Base-by-base conservation (phyloP, 257 asterid species). In the Solanum piurae region DNA sequence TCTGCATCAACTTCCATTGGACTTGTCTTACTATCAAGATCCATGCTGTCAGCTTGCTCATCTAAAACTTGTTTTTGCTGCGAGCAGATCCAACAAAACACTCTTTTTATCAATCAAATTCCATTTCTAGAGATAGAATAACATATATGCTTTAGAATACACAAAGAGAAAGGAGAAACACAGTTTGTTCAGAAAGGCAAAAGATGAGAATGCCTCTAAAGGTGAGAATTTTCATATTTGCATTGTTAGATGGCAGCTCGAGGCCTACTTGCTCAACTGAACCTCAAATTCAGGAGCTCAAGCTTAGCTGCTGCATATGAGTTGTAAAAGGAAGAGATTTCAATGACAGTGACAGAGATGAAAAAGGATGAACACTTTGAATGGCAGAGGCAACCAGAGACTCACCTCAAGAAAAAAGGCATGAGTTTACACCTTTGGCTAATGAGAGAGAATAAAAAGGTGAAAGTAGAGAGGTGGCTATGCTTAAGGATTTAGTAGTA, bases 31-130 rank as follows among this genome's bases (percentile, higher is more conserved):
- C 86, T 91, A 79, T 88, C 91, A 80, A 62, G 36, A 86, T 92
- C 92, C 89, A 89, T 84, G 89, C 87, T 91, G 49, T 88, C 88
- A 86, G 75, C 72, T 68, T 83, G 94, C 89, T 84, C 93, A 69
- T 89, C 92, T 58, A 89, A 89, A 89, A 86, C 92, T 89, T 89
- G 94, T 92, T 95, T 95, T 86, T 91, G 87, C 99, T 97, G 94
- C 91, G 88, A 87, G 89, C 31, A 31, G 49, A 52, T 52, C 68
- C 74, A 73, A 79, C 13, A 73, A 73, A 86, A 71, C 86, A 55
- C 85, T 75, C 85, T 40, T 72, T 88, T 83, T 72, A 89, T 40
- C 34, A 87, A 86, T n/a, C 91, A 76, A 8, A 38, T 34, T 62
- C 68, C 46, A 73, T 33, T 86, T 73, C 73, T 29, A 33, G 25